These are phyloP conservation scores for Trichophyton schoenleinii DNA, from an alignment of 2,329 filamentous ascomycete genomes.

Conservation along the genomic window DNA sequence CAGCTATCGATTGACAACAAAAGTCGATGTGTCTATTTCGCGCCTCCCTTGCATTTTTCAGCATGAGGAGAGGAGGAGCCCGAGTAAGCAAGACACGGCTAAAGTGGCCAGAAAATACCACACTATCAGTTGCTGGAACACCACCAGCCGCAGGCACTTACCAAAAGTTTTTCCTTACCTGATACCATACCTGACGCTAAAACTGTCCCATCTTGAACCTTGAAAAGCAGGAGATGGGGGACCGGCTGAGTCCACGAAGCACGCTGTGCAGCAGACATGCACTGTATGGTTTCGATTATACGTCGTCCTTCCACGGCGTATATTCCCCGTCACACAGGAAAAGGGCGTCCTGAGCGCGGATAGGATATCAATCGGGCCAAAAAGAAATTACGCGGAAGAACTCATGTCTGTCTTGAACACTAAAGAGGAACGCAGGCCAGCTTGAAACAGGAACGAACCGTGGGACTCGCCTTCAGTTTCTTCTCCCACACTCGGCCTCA, in stretches of 20 bases:
- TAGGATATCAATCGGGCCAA: background rate
- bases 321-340: slow-evolving; percentile 1
- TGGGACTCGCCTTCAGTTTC: background rate
- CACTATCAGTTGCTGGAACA: background rate
- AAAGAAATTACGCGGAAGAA: slow-evolving; percentile 4
- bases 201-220: background rate
- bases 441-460: slow-evolving; percentile 1
- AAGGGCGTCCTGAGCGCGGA: slow-evolving; percentile 1
- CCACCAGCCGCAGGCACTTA: background rate
- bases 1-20: background rate
- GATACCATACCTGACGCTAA: background rate
- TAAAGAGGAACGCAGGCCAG: background rate
- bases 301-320: background rate
- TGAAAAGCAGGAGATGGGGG: background rate
- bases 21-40: background rate
- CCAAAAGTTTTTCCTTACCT: background rate
- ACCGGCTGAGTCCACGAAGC: background rate
- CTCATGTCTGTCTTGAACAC: background rate
- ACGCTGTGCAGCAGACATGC: background rate
- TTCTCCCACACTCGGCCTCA: background rate
- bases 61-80: background rate
- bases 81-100: background rate
- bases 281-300: background rate
- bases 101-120: background rate
- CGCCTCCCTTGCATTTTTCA: background rate